phyloP scores from a whole-genome alignment of 75 land plant species.

The Selaginella moellendorffii region DNA sequence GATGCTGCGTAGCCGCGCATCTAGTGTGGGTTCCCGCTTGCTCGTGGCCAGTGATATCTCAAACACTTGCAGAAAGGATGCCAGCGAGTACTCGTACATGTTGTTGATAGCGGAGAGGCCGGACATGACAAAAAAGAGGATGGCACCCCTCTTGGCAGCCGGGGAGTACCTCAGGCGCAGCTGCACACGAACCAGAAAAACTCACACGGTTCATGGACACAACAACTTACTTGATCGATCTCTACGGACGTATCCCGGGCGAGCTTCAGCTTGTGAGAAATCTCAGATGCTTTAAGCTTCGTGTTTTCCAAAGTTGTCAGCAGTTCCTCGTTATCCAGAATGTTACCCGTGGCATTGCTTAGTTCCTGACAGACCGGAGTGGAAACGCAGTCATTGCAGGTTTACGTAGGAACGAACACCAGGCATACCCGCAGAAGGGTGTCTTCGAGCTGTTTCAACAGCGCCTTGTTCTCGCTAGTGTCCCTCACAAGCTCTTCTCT shows the following conservation, averaged over 20 bases:
- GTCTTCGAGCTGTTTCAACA: slow-evolving; percentile 22
- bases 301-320: slow-evolving; percentile 26
- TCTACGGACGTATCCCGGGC: slow-evolving; percentile 22
- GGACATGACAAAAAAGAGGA: slow-evolving; percentile 24
- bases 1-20: slow-evolving; percentile 21
- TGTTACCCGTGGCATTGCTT: slow-evolving; percentile 29
- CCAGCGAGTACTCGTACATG: slow-evolving; percentile 30
- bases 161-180: slow-evolving; percentile 21
- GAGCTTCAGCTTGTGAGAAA: slow-evolving; percentile 14
- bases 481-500: slow-evolving; percentile 18
- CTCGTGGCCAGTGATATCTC: slow-evolving; percentile 24
- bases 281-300: slow-evolving; percentile 26
- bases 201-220: not conserved
- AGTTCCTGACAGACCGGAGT: slow-evolving; percentile 14
- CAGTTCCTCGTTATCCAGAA: slow-evolving; percentile 22
- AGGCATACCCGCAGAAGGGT: slow-evolving; percentile 20
- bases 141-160: slow-evolving; percentile 28
- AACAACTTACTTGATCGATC: slow-evolving; percentile 16
- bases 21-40: slow-evolving; percentile 13
- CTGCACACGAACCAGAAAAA: slow-evolving; percentile 11
- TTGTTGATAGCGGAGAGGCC: slow-evolving; percentile 22
- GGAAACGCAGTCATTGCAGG: not conserved
- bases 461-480: slow-evolving; percentile 26
- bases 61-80: slow-evolving; percentile 22
- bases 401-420: not conserved